A percentile compares a stretch with the other conserved stretches of the same genome.
phyloP scores from a whole-genome alignment of 495 filamentous ascomycete genomes.

The Friedmanniomyces simplex region DNA sequence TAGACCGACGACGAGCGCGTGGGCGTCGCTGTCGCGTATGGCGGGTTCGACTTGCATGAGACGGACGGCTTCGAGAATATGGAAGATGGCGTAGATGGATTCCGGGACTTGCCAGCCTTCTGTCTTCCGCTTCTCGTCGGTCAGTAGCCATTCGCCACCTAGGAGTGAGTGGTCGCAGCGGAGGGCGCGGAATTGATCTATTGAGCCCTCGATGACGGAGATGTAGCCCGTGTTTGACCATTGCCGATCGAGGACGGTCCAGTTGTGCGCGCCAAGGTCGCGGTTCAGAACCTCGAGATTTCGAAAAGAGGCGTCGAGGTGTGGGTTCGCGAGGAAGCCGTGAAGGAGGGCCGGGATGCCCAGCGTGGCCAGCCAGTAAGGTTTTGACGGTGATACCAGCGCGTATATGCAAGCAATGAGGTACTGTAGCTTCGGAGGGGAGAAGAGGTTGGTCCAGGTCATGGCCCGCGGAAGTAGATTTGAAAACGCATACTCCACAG shows the following conservation, averaged over 20 bases:
- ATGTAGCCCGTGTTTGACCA: slow-evolving; percentile 88
- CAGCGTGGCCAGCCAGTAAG: slow-evolving; percentile 40
- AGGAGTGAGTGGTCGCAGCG: slow-evolving; percentile 89
- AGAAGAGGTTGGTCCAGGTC: slow-evolving; percentile 52
- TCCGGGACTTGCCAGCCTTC: slow-evolving; percentile 46
- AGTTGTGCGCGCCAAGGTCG: slow-evolving; percentile 45
- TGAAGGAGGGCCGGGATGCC: slow-evolving; percentile 62
- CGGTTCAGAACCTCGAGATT: slow-evolving; percentile 51
- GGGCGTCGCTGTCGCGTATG: slow-evolving; percentile 50
- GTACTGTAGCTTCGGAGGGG: slow-evolving; percentile 60
- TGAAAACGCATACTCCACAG: slow-evolving; percentile 43
- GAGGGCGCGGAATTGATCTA: slow-evolving; percentile 67
- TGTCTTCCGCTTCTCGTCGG: slow-evolving; percentile 28
- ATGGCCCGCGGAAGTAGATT: slow-evolving; percentile 44
- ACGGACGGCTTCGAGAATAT: slow-evolving; percentile 83
- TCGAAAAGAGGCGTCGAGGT: slow-evolving; percentile 43
- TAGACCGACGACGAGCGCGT: slow-evolving; percentile 83
- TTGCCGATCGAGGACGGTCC: slow-evolving; percentile 59
- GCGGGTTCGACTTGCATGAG: slow-evolving; percentile 45
- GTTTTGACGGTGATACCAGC: slow-evolving; percentile 53
- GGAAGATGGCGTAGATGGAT: slow-evolving; percentile 86
- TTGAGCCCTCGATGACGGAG: slow-evolving; percentile 67
- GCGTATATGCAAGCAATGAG: slow-evolving; percentile 53
- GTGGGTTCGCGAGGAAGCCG: slow-evolving; percentile 58
- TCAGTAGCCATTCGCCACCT: slow-evolving; percentile 81